Conservation (phyloP, 257 asterid species). For the Rhazya stricta region DNA sequence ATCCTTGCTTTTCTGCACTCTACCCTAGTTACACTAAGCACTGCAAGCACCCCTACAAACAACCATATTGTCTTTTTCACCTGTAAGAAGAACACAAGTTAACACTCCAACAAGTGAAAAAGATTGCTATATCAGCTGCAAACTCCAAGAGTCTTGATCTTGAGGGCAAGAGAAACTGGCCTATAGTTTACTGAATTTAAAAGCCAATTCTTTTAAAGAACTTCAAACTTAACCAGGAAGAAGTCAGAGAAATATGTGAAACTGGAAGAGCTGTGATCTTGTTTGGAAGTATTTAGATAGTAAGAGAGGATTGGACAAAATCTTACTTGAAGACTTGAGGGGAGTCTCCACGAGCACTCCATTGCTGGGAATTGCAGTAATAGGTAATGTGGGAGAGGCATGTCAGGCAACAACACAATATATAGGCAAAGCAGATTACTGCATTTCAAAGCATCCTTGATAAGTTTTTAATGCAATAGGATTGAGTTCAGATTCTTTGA, state of each 20-base stretch:
- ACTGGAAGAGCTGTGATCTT: too few relatives aligned
- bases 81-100: conserved; percentile 17
- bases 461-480: not conserved
- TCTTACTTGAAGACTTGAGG: conserved; percentile 31
- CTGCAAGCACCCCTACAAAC: conserved; percentile 25
- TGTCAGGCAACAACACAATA: conserved; percentile 18
- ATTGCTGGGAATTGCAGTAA: conserved; percentile 17
- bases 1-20: conserved; percentile 42
- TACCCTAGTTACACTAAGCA: conserved; percentile 19
- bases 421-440: conserved; percentile 23
- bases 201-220: not conserved
- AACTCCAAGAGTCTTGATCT: not conserved
- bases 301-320: not conserved
- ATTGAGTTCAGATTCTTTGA: conserved; percentile 2
- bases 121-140: not conserved
- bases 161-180: not conserved
- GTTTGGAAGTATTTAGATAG: not conserved
- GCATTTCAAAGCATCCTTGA: not conserved
- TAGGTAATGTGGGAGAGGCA: conserved; percentile 3
- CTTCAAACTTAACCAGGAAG: not conserved
- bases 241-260: not conserved
- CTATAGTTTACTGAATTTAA: too few relatives aligned
- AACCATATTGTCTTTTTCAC: conserved; percentile 18
- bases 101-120: not conserved
- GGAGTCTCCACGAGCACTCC: conserved; percentile 16